phyloP scores from a whole-genome alignment of 306 rosid genomes.

The Castanea sativa region DNA sequence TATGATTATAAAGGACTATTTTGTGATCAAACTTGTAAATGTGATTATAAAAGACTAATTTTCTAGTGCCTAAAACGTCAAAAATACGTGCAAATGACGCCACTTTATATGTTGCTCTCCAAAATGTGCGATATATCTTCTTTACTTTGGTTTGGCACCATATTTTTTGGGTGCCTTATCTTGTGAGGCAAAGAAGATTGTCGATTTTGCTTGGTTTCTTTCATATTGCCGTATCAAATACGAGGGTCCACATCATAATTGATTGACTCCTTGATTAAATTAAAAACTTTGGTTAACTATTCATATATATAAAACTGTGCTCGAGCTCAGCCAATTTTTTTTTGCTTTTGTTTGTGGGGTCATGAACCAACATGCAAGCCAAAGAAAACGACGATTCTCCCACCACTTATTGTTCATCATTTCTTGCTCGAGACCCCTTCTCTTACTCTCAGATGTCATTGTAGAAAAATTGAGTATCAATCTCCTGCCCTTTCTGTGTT shows the following conservation, averaged over 20 bases:
- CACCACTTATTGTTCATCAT: constrained; percentile 41
- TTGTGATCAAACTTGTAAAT: neutral
- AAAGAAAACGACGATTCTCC: constrained; percentile 40
- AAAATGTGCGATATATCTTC: neutral
- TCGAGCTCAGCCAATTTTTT: constrained; percentile 19
- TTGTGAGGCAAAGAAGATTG: neutral
- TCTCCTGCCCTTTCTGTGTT: neutral
- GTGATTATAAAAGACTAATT: neutral
- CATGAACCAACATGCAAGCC: constrained; percentile 19
- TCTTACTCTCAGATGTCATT: constrained; percentile 29
- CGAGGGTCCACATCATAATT: constrained; percentile 7
- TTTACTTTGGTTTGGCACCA: neutral
- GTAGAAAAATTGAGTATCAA: neutral
- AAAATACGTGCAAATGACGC: neutral
- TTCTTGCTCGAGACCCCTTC: constrained; percentile 15
- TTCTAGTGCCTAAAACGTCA: neutral
- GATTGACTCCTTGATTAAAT: constrained; percentile 27
- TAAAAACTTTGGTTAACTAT: neutral
- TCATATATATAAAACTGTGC: constrained; percentile 15
- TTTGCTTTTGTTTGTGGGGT: constrained; percentile 35
- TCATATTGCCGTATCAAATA: neutral
- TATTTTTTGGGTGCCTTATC: neutral
- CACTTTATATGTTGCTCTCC: neutral
- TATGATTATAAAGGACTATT: neutral
- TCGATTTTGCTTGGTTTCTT: neutral